Base-by-base conservation (phyloP, 2,329 filamentous ascomycete species). In the Pseudogymnoascus pannorum region DNA sequence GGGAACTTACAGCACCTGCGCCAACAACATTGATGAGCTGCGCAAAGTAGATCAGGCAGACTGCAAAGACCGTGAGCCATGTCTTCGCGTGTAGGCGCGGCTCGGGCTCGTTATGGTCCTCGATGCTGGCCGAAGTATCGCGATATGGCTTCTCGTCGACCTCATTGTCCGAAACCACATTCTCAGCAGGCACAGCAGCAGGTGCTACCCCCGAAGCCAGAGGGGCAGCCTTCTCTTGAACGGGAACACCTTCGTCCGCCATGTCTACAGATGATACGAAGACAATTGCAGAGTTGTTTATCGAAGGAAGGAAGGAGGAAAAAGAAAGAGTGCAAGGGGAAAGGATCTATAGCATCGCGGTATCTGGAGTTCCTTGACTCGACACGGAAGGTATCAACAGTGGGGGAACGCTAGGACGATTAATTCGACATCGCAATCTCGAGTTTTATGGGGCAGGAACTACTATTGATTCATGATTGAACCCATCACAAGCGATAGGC, bases 41-140 rank as follows among this genome's bases (percentile, higher is more conserved):
- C 6, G 71, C 70, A 61, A 73, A 71, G 66, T 75, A 75, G 54
- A 75, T 74, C 14, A 74, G 36, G 57, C 70, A 70, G 0, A 75
- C 71, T 3, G 73, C 68, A 16, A 71, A 64, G 16, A 75, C 69
- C n/a, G 71, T 71, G 1, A 75, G 62, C 57, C 69, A 72, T 0
- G 73, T 75, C 67, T 72, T 72, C 38, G 66, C 62, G 60, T 72
- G 70, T 5, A 74, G 65, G n/a, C 68, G 71, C 5, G 71, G 68
- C 31, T 58, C 48, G 22, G 57, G 64, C 12, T 63, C 59, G 18
- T 58, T 33, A 16, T n/a, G 51, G 35, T 64, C 64, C 29, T 62
- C 60, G 12, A 61, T 65, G 24, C 42, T 48, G 22, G 42, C 42
- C 14, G 42, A 48, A 48, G n/a, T 48, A 22, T 48, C 42, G 42